Conservation (phyloP, 139 green algal species). For the Gonium pectorale region DNA sequence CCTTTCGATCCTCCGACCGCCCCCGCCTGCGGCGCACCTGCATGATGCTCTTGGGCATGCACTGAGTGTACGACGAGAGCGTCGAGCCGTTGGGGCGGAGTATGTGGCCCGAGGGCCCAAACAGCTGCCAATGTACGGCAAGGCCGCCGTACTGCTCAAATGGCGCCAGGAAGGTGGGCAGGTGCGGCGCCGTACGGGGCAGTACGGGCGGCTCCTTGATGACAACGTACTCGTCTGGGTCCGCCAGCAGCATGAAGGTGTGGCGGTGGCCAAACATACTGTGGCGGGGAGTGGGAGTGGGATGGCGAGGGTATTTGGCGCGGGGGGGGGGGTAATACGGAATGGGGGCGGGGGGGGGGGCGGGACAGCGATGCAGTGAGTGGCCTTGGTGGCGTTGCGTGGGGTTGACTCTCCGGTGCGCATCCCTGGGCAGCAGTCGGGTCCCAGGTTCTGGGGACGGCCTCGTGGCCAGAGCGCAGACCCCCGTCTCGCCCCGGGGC, state of each 20-base stretch:
- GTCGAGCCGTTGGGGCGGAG: not conserved
- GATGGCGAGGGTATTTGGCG: no score
- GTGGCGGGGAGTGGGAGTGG: not conserved
- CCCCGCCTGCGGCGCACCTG: not conserved
- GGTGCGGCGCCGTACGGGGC: not conserved
- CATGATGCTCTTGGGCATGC: not conserved
- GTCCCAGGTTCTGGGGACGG: no score
- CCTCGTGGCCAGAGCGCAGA: no score
- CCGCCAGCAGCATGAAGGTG: constrained; percentile 28
- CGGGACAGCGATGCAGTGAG: no score
- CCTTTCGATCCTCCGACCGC: no score
- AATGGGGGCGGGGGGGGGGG: no score
- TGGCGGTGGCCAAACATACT: constrained; percentile 39
- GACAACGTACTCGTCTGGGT: constrained; percentile 43
- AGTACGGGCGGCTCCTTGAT: not conserved
- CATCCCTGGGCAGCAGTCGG: no score
- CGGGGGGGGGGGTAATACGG: no score
- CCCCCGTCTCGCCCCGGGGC: no score
- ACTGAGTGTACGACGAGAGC: constrained; percentile 24
- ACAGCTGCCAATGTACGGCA: constrained; percentile 35
- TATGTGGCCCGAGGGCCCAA: constrained; percentile 34
- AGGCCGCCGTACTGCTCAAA: constrained; percentile 33
- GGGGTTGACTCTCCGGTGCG: no score
- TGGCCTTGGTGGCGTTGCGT: no score
- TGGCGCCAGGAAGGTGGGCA: constrained; percentile 23